These are phyloP conservation scores for Cyberlindnera bimundalis DNA, from an alignment of 805 yeast genomes.

Conservation along the genomic window DNA sequence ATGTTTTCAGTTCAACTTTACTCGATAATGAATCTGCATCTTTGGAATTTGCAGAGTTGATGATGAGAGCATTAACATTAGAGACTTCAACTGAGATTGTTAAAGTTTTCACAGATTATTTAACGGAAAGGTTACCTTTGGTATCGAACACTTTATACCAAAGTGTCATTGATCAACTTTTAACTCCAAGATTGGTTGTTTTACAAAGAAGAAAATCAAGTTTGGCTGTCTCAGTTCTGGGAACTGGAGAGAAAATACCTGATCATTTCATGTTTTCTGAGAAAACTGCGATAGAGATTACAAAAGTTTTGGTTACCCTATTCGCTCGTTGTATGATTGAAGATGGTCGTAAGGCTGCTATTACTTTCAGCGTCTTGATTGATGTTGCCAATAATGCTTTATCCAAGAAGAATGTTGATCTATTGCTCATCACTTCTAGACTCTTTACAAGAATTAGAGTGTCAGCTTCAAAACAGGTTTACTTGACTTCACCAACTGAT, in stretches of 20 bases:
- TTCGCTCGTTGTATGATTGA: conserved; percentile 24
- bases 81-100: conserved; percentile 30
- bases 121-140: conserved; percentile 23
- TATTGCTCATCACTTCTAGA: conserved; percentile 47
- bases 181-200: conserved; percentile 23
- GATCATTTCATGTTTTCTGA: conserved; percentile 9
- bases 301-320: conserved; percentile 26
- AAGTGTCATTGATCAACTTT: conserved; percentile 24
- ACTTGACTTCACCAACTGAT: conserved; percentile 51
- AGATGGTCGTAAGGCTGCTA: conserved; percentile 29
- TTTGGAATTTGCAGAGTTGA: conserved; percentile 11
- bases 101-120: conserved; percentile 28
- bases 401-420: conserved; percentile 31
- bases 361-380: conserved; percentile 26
- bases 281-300: conserved; percentile 17
- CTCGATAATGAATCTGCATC: conserved; percentile 15
- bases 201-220: conserved; percentile 25
- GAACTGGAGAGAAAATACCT: conserved; percentile 1
- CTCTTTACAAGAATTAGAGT: conserved; percentile 53
- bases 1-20: conserved; percentile 25
- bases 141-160: conserved; percentile 15
- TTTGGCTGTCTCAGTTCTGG: conserved; percentile 22
- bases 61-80: conserved; percentile 19
- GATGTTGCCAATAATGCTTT: conserved; percentile 37
- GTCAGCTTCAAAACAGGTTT: conserved; percentile 42